Evolutionary conservation across 495 filamentous ascomycete genomes (phyloP), one percentile per base, ranked within the genome.

Genomic region (Aspergillus egyptiacus): DNA sequence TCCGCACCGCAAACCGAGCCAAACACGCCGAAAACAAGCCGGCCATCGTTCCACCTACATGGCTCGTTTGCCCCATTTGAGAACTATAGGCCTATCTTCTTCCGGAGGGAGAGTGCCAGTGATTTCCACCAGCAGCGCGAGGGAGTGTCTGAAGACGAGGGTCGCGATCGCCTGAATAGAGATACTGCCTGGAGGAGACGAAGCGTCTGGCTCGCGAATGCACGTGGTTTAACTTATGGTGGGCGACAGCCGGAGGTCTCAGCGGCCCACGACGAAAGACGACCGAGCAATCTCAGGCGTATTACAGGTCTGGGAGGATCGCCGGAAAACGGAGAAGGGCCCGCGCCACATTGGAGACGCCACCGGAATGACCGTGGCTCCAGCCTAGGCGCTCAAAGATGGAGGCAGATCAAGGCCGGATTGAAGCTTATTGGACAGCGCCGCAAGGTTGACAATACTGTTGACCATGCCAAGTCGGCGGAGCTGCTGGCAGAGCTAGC

Each of bases 401-500:
- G 91, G 91, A 79, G 77, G 35, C 82, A 86, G 57, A 76, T 97
- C 44, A 96, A 95, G 64, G 82, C 85, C 32, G 86, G 87, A 0
- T 63, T 98, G 36, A 88, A 85, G 58, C 74, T 91, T 60, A 77
- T 97, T 32, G 87, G 87, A 3, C 83, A 86, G 60, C 68, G 77
- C 24, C 87, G 83, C 57, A 94, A 83, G 63, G 82, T 83, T 8
- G 89, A 96, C 48, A 83, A 75, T 33, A 81, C 84, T 41, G 83
- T 96, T 38, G 93, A 99, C 65, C 87, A 89, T 64, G 84, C 85
- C 58, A 99, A 99, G 59, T 96, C 90, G 19, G 91, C 93, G 15
- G 94, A 99, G 61, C 74, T 99, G 23, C 86, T 99, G 74, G 91
- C 94, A 5, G 93, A 99, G 64, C 74, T 99, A 18, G 83, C 90